Conservation (phyloP, 495 filamentous ascomycete species). For the Chaetomium fimeti region DNA sequence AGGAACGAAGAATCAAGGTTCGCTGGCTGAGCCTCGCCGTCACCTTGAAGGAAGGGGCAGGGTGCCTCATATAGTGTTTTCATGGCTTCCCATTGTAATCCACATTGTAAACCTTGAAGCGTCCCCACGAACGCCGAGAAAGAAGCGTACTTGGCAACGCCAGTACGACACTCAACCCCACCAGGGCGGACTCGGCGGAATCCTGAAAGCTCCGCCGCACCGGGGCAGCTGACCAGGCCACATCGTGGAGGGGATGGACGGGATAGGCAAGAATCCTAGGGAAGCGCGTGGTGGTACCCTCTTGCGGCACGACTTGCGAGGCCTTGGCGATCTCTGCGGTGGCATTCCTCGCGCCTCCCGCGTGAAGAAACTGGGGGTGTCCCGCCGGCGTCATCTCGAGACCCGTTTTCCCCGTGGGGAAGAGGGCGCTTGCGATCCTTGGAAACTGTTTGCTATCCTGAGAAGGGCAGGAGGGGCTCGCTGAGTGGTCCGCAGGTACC, state of each 20-base stretch:
- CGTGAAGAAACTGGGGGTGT: background rate
- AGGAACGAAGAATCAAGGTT: slow-evolving; percentile 6
- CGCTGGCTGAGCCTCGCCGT: slow-evolving; percentile 13
- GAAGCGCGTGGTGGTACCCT: slow-evolving; percentile 8
- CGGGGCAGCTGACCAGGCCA: slow-evolving; percentile 28
- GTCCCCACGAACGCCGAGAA: slow-evolving; percentile 11
- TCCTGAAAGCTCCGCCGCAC: background rate
- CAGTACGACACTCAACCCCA: background rate
- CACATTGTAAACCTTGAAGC: background rate
- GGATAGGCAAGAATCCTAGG: slow-evolving; percentile 29
- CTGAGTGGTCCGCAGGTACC: background rate
- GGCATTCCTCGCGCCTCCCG: background rate
- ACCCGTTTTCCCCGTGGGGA: slow-evolving; percentile 18
- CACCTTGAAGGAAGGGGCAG: background rate
- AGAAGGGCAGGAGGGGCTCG: background rate
- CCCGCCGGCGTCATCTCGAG: background rate
- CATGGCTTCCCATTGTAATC: background rate
- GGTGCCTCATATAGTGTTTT: slow-evolving; percentile 1
- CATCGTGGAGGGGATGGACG: slow-evolving; percentile 29
- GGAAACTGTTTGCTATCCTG: background rate
- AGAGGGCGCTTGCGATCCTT: slow-evolving; percentile 2
- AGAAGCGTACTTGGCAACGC: slow-evolving; percentile 7
- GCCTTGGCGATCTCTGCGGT: slow-evolving; percentile 2
- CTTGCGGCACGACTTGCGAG: slow-evolving; percentile 14
- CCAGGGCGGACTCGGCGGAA: background rate